Percentiles rank a stretch among this genome's conserved stretches.
These are phyloP conservation scores for Vitis labrusca DNA, from an alignment of 164 flowering plant species.

Conservation along the genomic window DNA sequence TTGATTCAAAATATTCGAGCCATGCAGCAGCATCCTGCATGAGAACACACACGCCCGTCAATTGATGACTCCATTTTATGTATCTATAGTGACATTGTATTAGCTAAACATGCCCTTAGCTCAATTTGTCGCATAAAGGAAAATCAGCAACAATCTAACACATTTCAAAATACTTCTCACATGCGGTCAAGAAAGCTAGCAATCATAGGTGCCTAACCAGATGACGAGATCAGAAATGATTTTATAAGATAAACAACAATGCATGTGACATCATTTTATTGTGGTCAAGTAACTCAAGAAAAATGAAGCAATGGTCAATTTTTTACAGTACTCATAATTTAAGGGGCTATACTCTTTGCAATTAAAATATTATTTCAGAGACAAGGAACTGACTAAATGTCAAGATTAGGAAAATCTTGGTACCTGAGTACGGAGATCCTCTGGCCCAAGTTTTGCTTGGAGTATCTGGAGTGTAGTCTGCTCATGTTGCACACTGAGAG, in stretches of 20 bases:
- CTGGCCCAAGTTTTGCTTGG: conserved; percentile 74
- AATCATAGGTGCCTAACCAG: neutral
- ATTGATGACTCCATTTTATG: neutral
- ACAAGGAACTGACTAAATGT: neutral
- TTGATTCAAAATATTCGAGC: conserved; percentile 94
- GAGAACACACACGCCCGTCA: conserved; percentile 3
- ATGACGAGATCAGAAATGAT: neutral
- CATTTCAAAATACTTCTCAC: neutral
- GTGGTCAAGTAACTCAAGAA: neutral
- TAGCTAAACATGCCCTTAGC: neutral
- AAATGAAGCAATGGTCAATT: too few relatives aligned
- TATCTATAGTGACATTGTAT: neutral
- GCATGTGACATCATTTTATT: neutral
- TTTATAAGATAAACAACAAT: neutral
- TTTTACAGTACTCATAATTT: too few relatives aligned
- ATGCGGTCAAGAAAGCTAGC: neutral
- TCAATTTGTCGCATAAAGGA: neutral
- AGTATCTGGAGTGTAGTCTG: conserved; percentile 87
- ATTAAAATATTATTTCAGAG: neutral
- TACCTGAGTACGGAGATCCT: conserved; percentile 93
- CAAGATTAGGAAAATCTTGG: too few relatives aligned
- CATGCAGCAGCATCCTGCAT: conserved; percentile 93
- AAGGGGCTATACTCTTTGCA: too few relatives aligned
- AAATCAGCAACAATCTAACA: neutral
- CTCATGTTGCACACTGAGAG: conserved; percentile 92